Base-by-base conservation (phyloP, 2,329 filamentous ascomycete genomes). In the Cladophialophora exuberans region DNA sequence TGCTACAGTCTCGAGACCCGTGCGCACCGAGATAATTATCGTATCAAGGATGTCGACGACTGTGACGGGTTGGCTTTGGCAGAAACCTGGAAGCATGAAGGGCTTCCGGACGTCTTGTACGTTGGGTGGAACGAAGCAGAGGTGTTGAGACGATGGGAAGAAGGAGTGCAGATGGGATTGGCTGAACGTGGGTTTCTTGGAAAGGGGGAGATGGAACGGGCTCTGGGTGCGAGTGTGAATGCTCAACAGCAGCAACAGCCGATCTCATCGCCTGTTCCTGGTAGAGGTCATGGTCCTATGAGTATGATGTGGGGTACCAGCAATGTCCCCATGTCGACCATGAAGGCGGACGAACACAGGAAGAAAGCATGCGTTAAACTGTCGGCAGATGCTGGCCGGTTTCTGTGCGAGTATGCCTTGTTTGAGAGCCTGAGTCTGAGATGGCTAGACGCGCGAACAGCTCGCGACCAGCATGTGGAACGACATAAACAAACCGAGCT, bases 351-450 rank as follows among this genome's bases (percentile, higher is more conserved):
- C 20, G 52, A 57, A 26, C 64, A 23, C 15, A 9, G 48, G 13
- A 47, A 43, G 38, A 65, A 60, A 1, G 61, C 66, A 10, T 74
- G 78, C 57, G 63, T 79, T 6, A 78, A 83, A 26, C 74, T 88
- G 33, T 90, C 86, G 0, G 79, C 84, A 38, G 85, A 92, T 62
- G 83, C 88, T 0, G 88, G 88, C 2, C 80, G 80, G 17, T 92
- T 87, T 69, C 76, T 91, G 13, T 92, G 88, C 71, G 88, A 92
- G 67, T 92, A 89, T 66, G 90, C 88, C 62, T 89, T 87, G 70
- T 90, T 84, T 70, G 52, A 79, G 79, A 65, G 63, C 46, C 39
- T 65, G 52, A 60, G 57, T 41, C 41, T 51, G 6, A 22, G 57
- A 31, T 59, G 60, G 55, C 3, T 59, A 33, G 60, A 62, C 13